Base-by-base conservation (phyloP, 164 flowering plant genomes). In the Buxus sempervirens region DNA sequence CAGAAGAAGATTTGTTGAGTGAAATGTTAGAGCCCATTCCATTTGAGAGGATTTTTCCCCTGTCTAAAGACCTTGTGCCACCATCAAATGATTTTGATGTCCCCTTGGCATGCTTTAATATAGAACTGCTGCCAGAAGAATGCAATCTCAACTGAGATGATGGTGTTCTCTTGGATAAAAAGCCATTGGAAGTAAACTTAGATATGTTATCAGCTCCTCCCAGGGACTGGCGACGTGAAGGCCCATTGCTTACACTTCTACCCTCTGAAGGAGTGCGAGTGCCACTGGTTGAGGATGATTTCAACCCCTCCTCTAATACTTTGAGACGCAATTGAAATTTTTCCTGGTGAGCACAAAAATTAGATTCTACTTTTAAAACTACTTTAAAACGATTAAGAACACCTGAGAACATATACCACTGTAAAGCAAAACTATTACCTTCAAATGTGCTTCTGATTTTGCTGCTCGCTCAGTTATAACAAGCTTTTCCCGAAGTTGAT, bases 21-120 rank as follows among this genome's bases (percentile, higher is more conserved):
- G 81, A 75, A 69, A 63, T 72, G 63, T 63, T 85, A 7, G 80
- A 75, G 19, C 74, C 62, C 15, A 67, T 38, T 55, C 88, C 87
- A 77, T 84, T 84, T 64, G 79, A 73, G 18, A 83, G 79, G 24
- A 73, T 60, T 66, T 84, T 89, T 18, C 80, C 77, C 77, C 89
- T 75, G 68, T 88, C 90, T 58, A 79, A 63, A 53, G 91, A 82
- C 74, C 91, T 77, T 58, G 86, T 77, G 36, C 94, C 94, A 63
- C 94, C 94, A 80, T 89, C 94, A 78, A 89, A 89, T 64, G 94
- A 89, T 78, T 81, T 87, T 65, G 94, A 89, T 55, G 86, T 78
- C 48, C 90, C 90, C 76, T 84, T 89, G 49, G 90, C 91, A 78
- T 87, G 85, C 71, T 73, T 89, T 72, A 89, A 70, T 54, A 89